A percentile compares a stretch with the other conserved stretches of the same genome.
Evolutionary conservation across 768 basidiomycete genomes (phyloP).

Genomic region (Mrakia blollopis): DNA sequence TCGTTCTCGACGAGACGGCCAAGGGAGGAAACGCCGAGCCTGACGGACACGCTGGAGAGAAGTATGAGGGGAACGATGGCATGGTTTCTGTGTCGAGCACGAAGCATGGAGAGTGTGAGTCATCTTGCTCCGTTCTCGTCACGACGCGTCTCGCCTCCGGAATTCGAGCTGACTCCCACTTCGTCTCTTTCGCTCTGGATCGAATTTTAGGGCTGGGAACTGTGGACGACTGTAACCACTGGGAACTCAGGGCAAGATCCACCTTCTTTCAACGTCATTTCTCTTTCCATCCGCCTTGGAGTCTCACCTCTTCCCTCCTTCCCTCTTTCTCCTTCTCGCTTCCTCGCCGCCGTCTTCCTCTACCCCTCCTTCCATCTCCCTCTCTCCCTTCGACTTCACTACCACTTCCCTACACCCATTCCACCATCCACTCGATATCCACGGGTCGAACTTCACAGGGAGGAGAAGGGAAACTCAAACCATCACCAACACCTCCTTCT

Average conservation of each 20-base stretch:
- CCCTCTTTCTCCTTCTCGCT: constrained; percentile 17
- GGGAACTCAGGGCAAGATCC: constrained; percentile 69
- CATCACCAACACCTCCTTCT: not conserved
- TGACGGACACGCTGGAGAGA: constrained; percentile 40
- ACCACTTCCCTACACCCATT: not conserved
- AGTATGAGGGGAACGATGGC: constrained; percentile 71
- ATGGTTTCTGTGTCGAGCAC: constrained; percentile 80
- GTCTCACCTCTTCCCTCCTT: constrained; percentile 13
- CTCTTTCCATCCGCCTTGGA: constrained; percentile 11
- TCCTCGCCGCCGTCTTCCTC: not conserved
- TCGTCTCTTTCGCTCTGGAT: not conserved
- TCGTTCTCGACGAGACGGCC: constrained; percentile 83
- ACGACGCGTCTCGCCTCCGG: not conserved
- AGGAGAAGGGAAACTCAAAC: constrained; percentile 26
- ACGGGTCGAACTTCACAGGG: constrained; percentile 18
- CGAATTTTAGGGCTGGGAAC: constrained; percentile 59
- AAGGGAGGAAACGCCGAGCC: constrained; percentile 52
- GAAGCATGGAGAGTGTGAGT: constrained; percentile 77
- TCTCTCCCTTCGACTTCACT: not conserved
- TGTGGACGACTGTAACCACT: constrained; percentile 88
- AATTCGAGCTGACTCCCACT: not conserved
- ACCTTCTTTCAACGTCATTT: constrained; percentile 25
- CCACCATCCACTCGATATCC: not conserved
- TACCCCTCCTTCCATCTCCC: not conserved
- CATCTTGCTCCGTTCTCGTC: not conserved